Conservation (phyloP, 1,139 yeast species). For the Debaryomyces udenii region DNA sequence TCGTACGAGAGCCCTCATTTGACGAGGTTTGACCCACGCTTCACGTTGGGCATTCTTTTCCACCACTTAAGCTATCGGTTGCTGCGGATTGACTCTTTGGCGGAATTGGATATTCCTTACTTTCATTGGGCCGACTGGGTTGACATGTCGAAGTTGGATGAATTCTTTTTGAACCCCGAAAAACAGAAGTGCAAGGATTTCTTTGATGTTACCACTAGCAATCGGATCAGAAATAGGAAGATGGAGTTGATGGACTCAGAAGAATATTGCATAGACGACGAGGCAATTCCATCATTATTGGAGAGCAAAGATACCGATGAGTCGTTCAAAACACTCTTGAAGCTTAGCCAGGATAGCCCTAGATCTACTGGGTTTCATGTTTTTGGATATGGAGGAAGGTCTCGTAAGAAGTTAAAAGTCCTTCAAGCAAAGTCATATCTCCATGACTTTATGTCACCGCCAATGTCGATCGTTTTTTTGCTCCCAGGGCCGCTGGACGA, state of each 20-base stretch:
- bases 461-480: conserved; percentile 39
- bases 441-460: conserved; percentile 49
- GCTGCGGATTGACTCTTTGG: conserved; percentile 4
- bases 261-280: conserved; percentile 34
- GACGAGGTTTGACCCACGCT: conserved; percentile 36
- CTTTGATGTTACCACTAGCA: conserved; percentile 26
- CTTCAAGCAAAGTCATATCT: conserved; percentile 43
- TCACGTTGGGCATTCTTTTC: conserved; percentile 32
- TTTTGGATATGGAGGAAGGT: conserved; percentile 34
- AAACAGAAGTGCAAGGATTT: conserved; percentile 24
- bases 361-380: conserved; percentile 44
- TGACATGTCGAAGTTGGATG: conserved; percentile 30
- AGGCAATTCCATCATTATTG: conserved; percentile 20
- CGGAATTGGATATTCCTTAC: conserved; percentile 22
- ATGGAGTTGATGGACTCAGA: conserved; percentile 22
- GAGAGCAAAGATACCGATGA: conserved; percentile 12
- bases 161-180: conserved; percentile 18
- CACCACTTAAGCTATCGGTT: conserved; percentile 21
- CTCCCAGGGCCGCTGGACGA: conserved; percentile 22
- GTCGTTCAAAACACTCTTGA: conserved; percentile 12
- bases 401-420: conserved; percentile 28
- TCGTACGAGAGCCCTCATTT: conserved; percentile 17
- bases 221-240: conserved; percentile 18
- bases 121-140: conserved; percentile 45
- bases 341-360: conserved; percentile 11